Conservation (phyloP, 495 filamentous ascomycete genomes). For the Penicillium flavigenum region DNA sequence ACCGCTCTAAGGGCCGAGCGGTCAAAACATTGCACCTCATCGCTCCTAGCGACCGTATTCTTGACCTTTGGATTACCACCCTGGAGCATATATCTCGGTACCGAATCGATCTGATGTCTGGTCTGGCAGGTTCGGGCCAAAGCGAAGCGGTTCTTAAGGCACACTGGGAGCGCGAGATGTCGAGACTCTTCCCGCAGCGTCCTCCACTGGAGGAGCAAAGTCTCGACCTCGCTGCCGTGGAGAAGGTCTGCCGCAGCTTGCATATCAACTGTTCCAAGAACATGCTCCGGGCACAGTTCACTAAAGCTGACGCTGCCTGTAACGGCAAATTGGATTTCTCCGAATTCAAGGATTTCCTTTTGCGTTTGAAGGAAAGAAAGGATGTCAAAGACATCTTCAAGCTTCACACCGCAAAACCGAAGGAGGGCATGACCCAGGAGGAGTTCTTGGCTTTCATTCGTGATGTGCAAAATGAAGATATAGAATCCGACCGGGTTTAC, state of each 20-base stretch:
- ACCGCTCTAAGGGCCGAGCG: slow-evolving; percentile 63
- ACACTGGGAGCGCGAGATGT: slow-evolving; percentile 89
- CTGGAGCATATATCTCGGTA: slow-evolving; percentile 77
- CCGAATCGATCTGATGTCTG: slow-evolving; percentile 84
- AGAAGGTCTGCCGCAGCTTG: slow-evolving; percentile 77
- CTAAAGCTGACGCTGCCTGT: slow-evolving; percentile 61
- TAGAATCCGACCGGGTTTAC: slow-evolving; percentile 58
- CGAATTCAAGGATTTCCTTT: slow-evolving; percentile 80
- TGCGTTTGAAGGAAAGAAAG: slow-evolving; percentile 74
- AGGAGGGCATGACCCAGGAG: slow-evolving; percentile 62
- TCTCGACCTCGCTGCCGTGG: slow-evolving; percentile 73
- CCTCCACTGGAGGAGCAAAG: slow-evolving; percentile 59
- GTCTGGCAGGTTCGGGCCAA: slow-evolving; percentile 67
- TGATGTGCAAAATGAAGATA: slow-evolving; percentile 70
- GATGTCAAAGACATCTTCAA: slow-evolving; percentile 75
- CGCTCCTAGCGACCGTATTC: slow-evolving; percentile 63
- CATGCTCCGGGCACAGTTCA: slow-evolving; percentile 72
- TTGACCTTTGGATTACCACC: slow-evolving; percentile 76
- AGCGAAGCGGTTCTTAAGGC: slow-evolving; percentile 75
- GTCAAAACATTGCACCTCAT: slow-evolving; percentile 83
- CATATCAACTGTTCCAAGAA: slow-evolving; percentile 83
- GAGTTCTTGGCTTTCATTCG: slow-evolving; percentile 77
- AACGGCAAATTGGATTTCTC: slow-evolving; percentile 66
- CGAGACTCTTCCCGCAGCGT: slow-evolving; percentile 58
- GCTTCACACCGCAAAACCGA: slow-evolving; percentile 46